Percentiles rank a stretch among this genome's conserved stretches.
These are phyloP conservation scores for Hyparrhenia diplandra DNA, from an alignment of 176 grass and related monocot genomes.

Conservation along the genomic window DNA sequence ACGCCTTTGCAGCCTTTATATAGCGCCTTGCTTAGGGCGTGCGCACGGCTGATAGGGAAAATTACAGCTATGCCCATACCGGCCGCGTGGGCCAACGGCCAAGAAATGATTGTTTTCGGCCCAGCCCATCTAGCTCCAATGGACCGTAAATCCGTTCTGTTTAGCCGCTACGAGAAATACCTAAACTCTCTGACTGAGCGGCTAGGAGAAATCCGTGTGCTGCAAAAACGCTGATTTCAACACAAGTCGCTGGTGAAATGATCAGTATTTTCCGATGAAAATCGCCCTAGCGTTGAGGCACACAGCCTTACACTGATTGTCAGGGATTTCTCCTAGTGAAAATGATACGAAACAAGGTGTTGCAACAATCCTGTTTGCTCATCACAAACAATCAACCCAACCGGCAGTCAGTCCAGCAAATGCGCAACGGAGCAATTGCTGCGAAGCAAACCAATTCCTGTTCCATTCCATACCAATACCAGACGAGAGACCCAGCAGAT, in stretches of 20 bases:
- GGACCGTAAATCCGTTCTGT: not conserved
- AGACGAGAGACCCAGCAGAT: not conserved
- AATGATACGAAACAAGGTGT: not conserved
- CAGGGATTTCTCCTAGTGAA: not conserved
- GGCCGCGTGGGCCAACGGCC: not conserved
- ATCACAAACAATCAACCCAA: not conserved
- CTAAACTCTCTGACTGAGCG: not conserved
- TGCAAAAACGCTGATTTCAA: too few relatives aligned
- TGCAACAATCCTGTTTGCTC: not conserved
- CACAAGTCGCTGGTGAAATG: not conserved
- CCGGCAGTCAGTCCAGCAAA: too few relatives aligned
- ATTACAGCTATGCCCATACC: conserved; percentile 6
- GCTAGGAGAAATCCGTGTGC: not conserved
- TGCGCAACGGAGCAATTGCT: not conserved
- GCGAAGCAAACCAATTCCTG: not conserved
- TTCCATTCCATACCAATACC: conserved; percentile 18
- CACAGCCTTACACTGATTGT: not conserved
- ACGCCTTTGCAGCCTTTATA: not conserved
- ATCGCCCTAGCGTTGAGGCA: not conserved
- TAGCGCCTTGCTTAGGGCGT: conserved; percentile 18
- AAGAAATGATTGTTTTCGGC: not conserved
- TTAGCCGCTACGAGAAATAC: not conserved
- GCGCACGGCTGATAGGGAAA: not conserved
- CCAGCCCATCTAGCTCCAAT: not conserved
- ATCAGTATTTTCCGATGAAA: not conserved